Evolutionary conservation across 1,139 yeast genomes (phyloP), one percentile per base, ranked within the genome.

Genomic region (Debaryomyces fabryi): DNA sequence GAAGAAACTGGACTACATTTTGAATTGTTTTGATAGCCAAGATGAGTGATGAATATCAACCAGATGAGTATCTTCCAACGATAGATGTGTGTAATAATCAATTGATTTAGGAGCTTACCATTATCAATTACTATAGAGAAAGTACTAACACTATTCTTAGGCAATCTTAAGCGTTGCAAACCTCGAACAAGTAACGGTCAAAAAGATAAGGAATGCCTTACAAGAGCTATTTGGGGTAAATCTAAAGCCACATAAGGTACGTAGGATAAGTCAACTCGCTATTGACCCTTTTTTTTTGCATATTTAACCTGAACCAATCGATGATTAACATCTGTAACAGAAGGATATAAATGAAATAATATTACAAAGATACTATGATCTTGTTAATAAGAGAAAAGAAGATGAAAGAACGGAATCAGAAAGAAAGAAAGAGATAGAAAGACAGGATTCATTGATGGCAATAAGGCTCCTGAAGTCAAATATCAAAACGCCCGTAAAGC

Each of bases 161-260:
- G 91, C 95, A 1, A 86, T 88, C 16, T 68, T 88, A 34, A 73
- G 85, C 50, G 92, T 83, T n/a, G 83, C 93, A 1, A 86, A 88
- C 56, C 74, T 87, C 35, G 86, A 85, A 52, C 76, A 81, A 55
- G 82, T 88, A 18, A 83, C 92, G 1, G 91, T 88, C 10, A 87
- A 86, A 62, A 78, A 81, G 59, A 82, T 88, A 37, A 72, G 96
- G 52, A 74, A 78, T 53, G 92, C 92, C 1, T 62, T 88, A 24
- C 90, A 85, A 60, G 88, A 82, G 52, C 70, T 88, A 33, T 86
- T 84, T 59, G 80, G 79, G 3, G 71, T 78, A 1, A 83, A 86
- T 54, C 71, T 88, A 49, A 71, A 70, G 34, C 66, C 72, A 2
- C 72, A 77, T 51, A 85, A 74, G 58, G 78, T 72, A 72, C 50